Evolutionary conservation across 768 basidiomycete genomes (phyloP), one percentile per base, ranked within the genome.

Genomic region (Calocera viscosa): DNA sequence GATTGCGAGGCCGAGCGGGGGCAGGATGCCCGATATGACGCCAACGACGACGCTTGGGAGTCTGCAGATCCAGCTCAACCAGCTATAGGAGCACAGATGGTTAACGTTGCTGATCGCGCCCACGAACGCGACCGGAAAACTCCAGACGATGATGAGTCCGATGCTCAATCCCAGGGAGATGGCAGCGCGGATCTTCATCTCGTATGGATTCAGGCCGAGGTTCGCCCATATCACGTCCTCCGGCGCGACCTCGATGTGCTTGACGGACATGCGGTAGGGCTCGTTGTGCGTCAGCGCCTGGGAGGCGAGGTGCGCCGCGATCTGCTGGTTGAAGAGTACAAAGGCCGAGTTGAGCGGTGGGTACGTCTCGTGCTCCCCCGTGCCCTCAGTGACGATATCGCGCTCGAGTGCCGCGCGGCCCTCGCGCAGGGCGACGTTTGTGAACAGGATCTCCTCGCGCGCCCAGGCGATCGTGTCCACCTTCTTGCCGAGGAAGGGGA

Each of bases 381-480:
- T 67, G 2, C 70, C 47, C 30, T 69, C 65, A 8, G 43, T 47
- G 43, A 8, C 19, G 24, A 70, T 66, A 26, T 72, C 70, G 17
- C 73, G 64, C 24, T 64, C 38, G 5, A 72, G 63, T 26, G 68
- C 71, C 35, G 73, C 72, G 16, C 84, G 79, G 26, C 80, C 84
- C 68, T 80, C 79, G 1, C 84, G 82, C 49, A 91, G 77, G 1
- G 83, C 71, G 22, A 73, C 73, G 19, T 80, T 84, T 66, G 85
- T 84, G 1, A 78, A 72, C 1, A 77, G 75, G 66, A 96, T 90
- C 76, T 94, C 89, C 22, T 82, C 78, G 33, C 90, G 80, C 22
- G 86, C 85, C 93, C 94, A 96, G 1, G 93, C 87, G 73, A 98
- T 93, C 1, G 89, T 84, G 77, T 98, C 96, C 17, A 97, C 94